Base-by-base conservation (phyloP, 179 eudicot genomes). In the Spinacia oleracea region DNA sequence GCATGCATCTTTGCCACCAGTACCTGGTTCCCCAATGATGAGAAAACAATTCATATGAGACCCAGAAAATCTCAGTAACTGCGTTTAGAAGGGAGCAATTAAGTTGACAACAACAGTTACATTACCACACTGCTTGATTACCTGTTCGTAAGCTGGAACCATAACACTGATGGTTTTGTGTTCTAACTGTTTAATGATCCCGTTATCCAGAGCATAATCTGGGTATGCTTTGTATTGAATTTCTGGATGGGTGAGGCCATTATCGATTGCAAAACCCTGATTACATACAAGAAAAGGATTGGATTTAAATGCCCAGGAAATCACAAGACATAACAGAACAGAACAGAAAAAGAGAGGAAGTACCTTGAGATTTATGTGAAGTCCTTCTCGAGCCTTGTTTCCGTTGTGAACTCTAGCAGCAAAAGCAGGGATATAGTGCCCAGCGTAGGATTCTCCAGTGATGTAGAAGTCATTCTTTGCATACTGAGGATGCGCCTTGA, bases 381-480 rank as follows among this genome's bases (percentile, higher is more conserved):
- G 85, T 51, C 98, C 97, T 83, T 91, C 89, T 64, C 89, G 82
- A 51, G 84, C 89, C 84, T 93, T 90, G 90, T 95, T 95, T 73
- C 97, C 98, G 45, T 79, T 85, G 81, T 91, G 88, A 82, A 95
- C 92, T 63, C 98, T 87, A 16, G 97, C 67, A 63, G 97, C 97
- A 42, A 95, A 88, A 27, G 98, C 97, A 74, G 98, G 98, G 74
- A 95, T 95, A 76, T 94, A 93, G 70, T 94, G 97, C 55, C 97
- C 97, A 40, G 98, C 98, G 76, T 94, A 94, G 29, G 97, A 94
- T 87, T 95, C 98, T 73, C 97, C 97, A 1, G 97, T 95, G 58
- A 95, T 93, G 86, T 77, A 95, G 76, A 95, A 95, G 56, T 93
- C 97, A 68, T 95, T 95, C 62, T 85, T 85, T 50, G 81, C 83